phyloP scores from a whole-genome alignment of 345 rosid species.

The Zanthoxylum bungeanum region DNA sequence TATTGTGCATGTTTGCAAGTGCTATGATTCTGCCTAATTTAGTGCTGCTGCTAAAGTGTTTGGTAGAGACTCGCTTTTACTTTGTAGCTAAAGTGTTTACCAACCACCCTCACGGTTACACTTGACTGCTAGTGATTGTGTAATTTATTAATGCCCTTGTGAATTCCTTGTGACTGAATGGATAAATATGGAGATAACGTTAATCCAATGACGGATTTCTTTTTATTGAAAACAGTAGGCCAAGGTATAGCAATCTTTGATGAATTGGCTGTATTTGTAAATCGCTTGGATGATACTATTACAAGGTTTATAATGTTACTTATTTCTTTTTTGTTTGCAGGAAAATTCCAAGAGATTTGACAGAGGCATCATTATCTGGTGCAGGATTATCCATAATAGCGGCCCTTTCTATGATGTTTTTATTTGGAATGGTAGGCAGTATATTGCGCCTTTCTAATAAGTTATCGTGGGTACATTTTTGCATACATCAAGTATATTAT shows the following conservation, averaged over 20 bases:
- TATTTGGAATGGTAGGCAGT: conserved; percentile 91
- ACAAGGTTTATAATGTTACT: neutral
- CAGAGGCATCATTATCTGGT: conserved; percentile 94
- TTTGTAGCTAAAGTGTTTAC: neutral
- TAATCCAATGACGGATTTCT: neutral
- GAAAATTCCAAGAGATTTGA: conserved; percentile 99
- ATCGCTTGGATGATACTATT: neutral
- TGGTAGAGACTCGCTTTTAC: neutral
- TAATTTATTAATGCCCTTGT: neutral
- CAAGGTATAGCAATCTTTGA: neutral
- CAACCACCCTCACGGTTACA: neutral
- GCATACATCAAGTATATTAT: neutral
- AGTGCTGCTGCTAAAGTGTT: too few species aligned
- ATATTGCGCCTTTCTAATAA: neutral
- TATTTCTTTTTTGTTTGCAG: conserved; percentile 38
- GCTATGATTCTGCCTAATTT: too few species aligned
- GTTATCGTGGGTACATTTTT: neutral
- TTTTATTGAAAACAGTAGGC: neutral
- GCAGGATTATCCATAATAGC: conserved; percentile 93
- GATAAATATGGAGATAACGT: neutral
- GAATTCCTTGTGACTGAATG: neutral
- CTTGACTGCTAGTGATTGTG: neutral
- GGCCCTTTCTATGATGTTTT: conserved; percentile 78
- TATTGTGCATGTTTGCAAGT: too few species aligned
- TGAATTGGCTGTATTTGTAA: neutral